Evolutionary conservation across 2,329 filamentous ascomycete species (phyloP).

Genomic region (Fusarium nodosum): DNA sequence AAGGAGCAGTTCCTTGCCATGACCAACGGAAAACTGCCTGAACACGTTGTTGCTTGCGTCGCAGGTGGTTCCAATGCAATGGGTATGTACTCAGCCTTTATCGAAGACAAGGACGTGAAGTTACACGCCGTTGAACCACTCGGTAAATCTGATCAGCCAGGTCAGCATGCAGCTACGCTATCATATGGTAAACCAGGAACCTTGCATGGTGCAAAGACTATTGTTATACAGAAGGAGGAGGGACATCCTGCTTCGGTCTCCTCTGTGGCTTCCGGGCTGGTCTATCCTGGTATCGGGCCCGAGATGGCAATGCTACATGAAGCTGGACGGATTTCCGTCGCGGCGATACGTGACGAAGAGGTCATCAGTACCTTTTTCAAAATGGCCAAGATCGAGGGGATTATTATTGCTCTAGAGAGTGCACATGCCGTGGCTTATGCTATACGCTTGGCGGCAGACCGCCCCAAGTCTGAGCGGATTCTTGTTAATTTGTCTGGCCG

Average conservation of each 20-base stretch:
- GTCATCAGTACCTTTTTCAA: conserved; percentile 9
- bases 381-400: conserved; percentile 4
- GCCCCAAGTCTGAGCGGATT: background rate
- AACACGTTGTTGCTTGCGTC: conserved; percentile 19
- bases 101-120: background rate
- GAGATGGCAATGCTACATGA: conserved; percentile 22
- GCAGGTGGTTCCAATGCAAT: conserved; percentile 19
- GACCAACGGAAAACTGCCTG: background rate
- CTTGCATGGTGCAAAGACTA: conserved; percentile 18
- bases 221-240: conserved; percentile 5
- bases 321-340: conserved; percentile 1
- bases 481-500: conserved; percentile 8
- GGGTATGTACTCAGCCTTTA: conserved; percentile 13
- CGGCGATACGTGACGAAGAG: background rate
- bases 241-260: background rate
- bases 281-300: conserved; percentile 1
- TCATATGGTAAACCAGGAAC: conserved; percentile 10
- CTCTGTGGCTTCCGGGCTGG: conserved; percentile 11
- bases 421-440: conserved; percentile 18
- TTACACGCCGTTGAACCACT: conserved; percentile 6
- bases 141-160: background rate
- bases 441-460: background rate
- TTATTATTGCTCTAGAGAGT: conserved; percentile 18
- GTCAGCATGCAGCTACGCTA: conserved; percentile 16
- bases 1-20: conserved; percentile 10